Evolutionary conservation across 805 yeast genomes (phyloP), one percentile per base, ranked within the genome.

Genomic region (Pichia californica): DNA sequence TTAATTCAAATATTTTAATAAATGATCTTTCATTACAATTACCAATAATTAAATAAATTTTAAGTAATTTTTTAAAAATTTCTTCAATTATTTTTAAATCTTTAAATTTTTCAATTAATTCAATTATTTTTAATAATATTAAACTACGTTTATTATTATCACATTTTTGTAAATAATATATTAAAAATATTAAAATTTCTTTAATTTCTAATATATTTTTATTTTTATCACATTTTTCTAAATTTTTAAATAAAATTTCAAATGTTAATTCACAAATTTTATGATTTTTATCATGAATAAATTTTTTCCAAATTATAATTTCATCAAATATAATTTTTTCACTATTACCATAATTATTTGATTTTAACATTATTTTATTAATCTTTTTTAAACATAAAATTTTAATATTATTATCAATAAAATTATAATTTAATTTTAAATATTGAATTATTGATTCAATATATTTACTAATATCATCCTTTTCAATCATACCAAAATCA

Each of bases 271-370:
- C 11, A 28, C 44, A 39, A 7, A 48, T 25, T 11, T 30, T 28
- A n/a, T 20, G 33, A 33, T 48, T 42, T 21, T 41, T 48, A 13
- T 39, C 42, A 32, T 42, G 47, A 8, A 45, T 18, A 13, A 45
- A 28, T 35, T 31, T 48, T 21, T 40, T 48, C 43, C 46, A 45
- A 6, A 45, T n/a, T 23, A 31, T 29, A 9, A 26, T 16, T 18
- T 43, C 42, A 14, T 29, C 28, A 4, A 43, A 15, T 9, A 43
- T 26, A 6, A 41, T 18, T 3, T 29, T 27, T 2, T 15, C 7
- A n/a, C 14, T 16, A 36, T 9, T 28, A 2, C 25, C 23, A 21
- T 31, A 18, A 31, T 23, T 15, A 3, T 4, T 29, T 3, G 33
- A n/a, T 20, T 20, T 31, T 18, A 32, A 19, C 13, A 18, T 7